Conservation (phyloP, 345 rosid species). For the Carallia brachiata region DNA sequence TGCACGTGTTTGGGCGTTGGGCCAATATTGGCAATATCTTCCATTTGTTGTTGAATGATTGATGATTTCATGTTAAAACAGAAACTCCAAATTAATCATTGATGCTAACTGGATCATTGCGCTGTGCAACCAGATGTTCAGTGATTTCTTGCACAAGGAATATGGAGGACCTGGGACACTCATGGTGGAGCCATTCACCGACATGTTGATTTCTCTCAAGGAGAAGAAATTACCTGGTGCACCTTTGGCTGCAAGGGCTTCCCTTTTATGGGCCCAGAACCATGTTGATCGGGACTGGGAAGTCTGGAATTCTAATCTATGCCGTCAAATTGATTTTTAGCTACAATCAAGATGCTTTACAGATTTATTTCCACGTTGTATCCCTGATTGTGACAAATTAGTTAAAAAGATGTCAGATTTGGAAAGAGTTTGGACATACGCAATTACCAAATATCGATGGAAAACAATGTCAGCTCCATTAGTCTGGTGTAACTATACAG, state of each 20-base stretch:
- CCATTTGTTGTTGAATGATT: conserved; percentile 4
- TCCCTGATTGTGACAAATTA: background rate
- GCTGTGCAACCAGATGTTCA: conserved; percentile 32
- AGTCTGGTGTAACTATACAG: conserved; percentile 40
- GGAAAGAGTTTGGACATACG: background rate
- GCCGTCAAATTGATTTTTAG: conserved; percentile 15
- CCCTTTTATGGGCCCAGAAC: conserved; percentile 46
- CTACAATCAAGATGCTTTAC: background rate
- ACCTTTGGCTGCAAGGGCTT: conserved; percentile 36
- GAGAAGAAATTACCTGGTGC: conserved; percentile 44
- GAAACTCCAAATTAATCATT: conserved; percentile 3
- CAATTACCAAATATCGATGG: conserved; percentile 10
- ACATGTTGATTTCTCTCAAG: conserved; percentile 38
- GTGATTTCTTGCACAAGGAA: conserved; percentile 40
- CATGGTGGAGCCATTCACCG: conserved; percentile 45
- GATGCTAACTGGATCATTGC: conserved; percentile 13
- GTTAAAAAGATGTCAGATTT: background rate
- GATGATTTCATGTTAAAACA: conserved; percentile 11
- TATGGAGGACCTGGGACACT: conserved; percentile 49
- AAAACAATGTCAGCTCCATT: conserved; percentile 24
- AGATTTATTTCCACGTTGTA: background rate
- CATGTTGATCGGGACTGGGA: conserved; percentile 39
- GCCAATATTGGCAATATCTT: conserved; percentile 20
- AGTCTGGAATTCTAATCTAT: conserved; percentile 27
- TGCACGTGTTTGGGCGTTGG: conserved; percentile 37